Percentiles rank a stretch among this genome's conserved stretches.
phyloP scores from a whole-genome alignment of 1,284 basidiomycete genomes.

The Ceratobasidium sp. region DNA sequence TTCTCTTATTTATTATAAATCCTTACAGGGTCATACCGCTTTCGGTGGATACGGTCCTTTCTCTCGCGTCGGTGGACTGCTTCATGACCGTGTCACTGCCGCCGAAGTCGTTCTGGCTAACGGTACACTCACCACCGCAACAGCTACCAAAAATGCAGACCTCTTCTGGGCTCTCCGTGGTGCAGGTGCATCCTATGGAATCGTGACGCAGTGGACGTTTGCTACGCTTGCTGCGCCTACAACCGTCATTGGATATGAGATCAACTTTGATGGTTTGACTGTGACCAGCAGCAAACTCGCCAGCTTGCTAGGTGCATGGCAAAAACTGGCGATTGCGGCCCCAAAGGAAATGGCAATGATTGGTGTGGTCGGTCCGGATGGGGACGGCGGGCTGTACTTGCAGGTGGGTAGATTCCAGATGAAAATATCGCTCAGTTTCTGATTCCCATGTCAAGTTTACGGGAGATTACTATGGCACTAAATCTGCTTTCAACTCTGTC shows the following conservation, averaged over 20 bases:
- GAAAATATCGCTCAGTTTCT: background rate
- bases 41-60: slow-evolving; percentile 51
- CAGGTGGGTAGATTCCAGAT: slow-evolving; percentile 8
- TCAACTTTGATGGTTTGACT: slow-evolving; percentile 20
- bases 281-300: slow-evolving; percentile 18
- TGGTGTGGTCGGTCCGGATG: slow-evolving; percentile 18
- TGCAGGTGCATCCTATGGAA: slow-evolving; percentile 49
- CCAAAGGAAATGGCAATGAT: slow-evolving; percentile 45
- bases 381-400: slow-evolving; percentile 27
- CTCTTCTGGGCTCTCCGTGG: slow-evolving; percentile 50
- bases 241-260: slow-evolving; percentile 43
- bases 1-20: background rate
- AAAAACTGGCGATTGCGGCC: slow-evolving; percentile 42
- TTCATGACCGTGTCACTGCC: slow-evolving; percentile 48
- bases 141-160: slow-evolving; percentile 35
- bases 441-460: background rate
- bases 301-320: slow-evolving; percentile 27
- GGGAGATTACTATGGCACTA: slow-evolving; percentile 33
- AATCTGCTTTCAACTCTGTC: slow-evolving; percentile 18
- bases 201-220: slow-evolving; percentile 50
- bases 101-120: slow-evolving; percentile 51
- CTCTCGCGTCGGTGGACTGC: slow-evolving; percentile 48
- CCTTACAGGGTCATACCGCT: slow-evolving; percentile 47
- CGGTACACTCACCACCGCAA: slow-evolving; percentile 46
- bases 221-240: slow-evolving; percentile 46